Conservation (phyloP, 306 rosid species). For the Comarum palustre region DNA sequence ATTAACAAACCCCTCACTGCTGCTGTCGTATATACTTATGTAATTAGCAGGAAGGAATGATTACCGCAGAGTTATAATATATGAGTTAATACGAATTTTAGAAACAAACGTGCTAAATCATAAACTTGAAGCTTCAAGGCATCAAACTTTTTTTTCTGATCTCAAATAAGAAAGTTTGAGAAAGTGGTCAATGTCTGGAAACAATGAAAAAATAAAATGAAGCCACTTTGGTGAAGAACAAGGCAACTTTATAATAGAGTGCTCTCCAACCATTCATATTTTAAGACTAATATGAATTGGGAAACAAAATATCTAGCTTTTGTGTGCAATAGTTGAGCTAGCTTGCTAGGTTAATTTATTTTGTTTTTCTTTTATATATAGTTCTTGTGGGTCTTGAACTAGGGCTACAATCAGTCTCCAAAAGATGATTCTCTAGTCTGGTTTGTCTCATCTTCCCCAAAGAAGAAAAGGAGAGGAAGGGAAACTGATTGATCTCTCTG, state of each 20-base stretch:
- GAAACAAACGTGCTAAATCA: background rate
- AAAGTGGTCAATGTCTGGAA: constrained; percentile 10
- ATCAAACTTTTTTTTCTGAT: background rate
- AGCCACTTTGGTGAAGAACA: background rate
- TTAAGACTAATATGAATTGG: background rate
- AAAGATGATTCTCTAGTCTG: background rate
- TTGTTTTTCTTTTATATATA: background rate
- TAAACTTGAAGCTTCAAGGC: background rate
- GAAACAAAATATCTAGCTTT: background rate
- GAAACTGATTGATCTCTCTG: background rate
- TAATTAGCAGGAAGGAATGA: background rate
- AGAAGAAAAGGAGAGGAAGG: background rate
- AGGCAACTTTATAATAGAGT: constrained; percentile 1
- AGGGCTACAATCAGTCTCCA: background rate
- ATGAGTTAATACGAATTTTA: background rate
- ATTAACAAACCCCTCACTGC: background rate
- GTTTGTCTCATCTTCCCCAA: constrained; percentile 13
- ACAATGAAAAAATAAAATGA: background rate
- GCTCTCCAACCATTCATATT: constrained; percentile 17
- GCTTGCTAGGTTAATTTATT: background rate
- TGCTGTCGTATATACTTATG: background rate
- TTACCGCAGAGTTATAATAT: background rate
- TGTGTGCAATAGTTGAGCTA: background rate
- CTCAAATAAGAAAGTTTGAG: background rate
- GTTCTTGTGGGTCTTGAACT: background rate